Evolutionary conservation across 2,329 filamentous ascomycete species (phyloP), one percentile per base, ranked within the genome.

Genomic region (Gnomoniopsis sp.): DNA sequence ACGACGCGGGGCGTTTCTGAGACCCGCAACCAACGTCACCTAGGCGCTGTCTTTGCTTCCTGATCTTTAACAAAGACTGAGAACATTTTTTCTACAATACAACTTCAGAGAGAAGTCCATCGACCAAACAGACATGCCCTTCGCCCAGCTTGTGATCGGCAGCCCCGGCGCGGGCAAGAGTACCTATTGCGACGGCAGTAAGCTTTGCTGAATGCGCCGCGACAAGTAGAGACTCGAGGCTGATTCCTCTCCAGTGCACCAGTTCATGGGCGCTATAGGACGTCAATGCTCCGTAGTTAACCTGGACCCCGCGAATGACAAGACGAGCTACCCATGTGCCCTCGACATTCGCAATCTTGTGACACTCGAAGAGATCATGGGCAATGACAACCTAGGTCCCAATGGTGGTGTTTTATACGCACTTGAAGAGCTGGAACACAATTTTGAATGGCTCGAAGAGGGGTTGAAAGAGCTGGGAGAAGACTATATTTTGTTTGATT

Each of bases 121-220:
- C 38, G 55, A 21, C 30, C 26, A 41, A 41, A 21, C 23, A 64
- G 67, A 67, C 30, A 86, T 86, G 83, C 82, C 83, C 52, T 86
- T 86, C 68, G 83, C 80, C 60, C 90, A 96, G 77, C 86, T 97
- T 47, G 87, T 96, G 41, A 87, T 96, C 67, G 95, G 95, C n/a
- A 93, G 93, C 65, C 95, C 95, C 7, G 95, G 95, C 68, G 87
- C 92, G 33, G 95, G 95, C 62, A 99, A 99, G 78, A 97, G 92
- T 64, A 99, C 95, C 8, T 97, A 96, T 73, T 98, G 93, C 79
- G 91, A 98, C 86, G 95, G 95, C 71, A 96, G 86, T 88, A 74
- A 73, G 85, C 50, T 23, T 53, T 30, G 12, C 38, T 19, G 4
- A 15, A 54, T n/a, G 52, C 43, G 38, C 53, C 44, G 22, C 50